Evolutionary conservation across 176 grass and related monocot genomes (phyloP).

Genomic region (Triticum timopheevii): DNA sequence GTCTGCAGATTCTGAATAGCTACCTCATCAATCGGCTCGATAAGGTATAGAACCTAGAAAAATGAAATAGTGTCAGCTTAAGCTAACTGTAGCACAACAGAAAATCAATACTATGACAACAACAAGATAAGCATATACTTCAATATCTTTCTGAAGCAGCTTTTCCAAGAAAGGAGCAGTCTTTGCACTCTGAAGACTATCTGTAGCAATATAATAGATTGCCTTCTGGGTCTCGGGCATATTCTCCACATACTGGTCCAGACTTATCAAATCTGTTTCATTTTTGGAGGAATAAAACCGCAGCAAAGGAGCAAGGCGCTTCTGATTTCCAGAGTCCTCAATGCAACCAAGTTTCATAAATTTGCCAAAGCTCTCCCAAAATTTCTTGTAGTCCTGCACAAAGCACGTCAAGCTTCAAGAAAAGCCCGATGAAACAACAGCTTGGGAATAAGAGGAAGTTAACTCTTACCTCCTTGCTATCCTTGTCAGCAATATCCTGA

Average conservation of each 20-base stretch:
- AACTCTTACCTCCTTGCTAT: conserved; percentile 66
- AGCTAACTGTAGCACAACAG: neutral
- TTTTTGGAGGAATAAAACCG: conserved; percentile 77
- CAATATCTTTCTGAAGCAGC: conserved; percentile 84
- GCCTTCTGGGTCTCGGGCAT: conserved; percentile 82
- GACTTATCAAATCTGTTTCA: conserved; percentile 69
- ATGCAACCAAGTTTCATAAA: conserved; percentile 91
- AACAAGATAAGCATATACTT: conserved; percentile 35
- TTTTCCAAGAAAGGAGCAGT: conserved; percentile 91
- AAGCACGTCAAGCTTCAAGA: neutral
- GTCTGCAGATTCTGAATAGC: conserved; percentile 95
- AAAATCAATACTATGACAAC: neutral
- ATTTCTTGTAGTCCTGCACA: conserved; percentile 80
- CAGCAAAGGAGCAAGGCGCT: conserved; percentile 64
- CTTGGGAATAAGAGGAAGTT: neutral
- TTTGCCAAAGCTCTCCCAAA: conserved; percentile 97
- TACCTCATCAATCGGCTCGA: conserved; percentile 92
- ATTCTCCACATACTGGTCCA: conserved; percentile 85
- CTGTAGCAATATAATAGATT: conserved; percentile 89
- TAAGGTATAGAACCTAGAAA: conserved; percentile 73
- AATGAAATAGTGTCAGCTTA: conserved; percentile 1
- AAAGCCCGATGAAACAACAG: neutral
- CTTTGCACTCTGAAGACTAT: conserved; percentile 83
- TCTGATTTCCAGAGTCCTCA: conserved; percentile 88
- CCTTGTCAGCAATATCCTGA: conserved; percentile 74